Evolutionary conservation across 148 eudicot species (phyloP).

Genomic region (Vaccinium corymbosum): DNA sequence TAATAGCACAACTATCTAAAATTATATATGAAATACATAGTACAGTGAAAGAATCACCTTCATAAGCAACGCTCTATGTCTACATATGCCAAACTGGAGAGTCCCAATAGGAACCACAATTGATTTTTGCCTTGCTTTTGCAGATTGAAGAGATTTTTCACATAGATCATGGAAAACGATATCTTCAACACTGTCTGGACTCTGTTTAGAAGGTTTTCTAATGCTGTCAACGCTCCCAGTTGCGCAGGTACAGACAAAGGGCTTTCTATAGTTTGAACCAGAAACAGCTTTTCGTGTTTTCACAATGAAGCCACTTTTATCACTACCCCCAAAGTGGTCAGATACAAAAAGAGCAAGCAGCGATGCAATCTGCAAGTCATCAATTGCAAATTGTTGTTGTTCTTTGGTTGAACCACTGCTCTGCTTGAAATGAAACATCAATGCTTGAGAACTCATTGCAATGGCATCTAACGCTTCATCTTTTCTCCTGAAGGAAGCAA

Average conservation of each 20-base stretch:
- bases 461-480: constrained; percentile 82
- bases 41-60: constrained; percentile 46
- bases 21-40: neutral
- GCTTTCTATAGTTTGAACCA: constrained; percentile 75
- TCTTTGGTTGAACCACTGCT: constrained; percentile 40
- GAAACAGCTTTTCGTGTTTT: constrained; percentile 69
- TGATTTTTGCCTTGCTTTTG: constrained; percentile 65
- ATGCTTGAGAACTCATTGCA: constrained; percentile 60
- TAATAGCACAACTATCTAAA: neutral
- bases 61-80: constrained; percentile 91
- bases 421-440: constrained; percentile 55
- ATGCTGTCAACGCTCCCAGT: constrained; percentile 53
- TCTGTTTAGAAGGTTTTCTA: constrained; percentile 30
- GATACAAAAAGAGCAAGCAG: constrained; percentile 97
- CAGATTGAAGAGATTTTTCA: constrained; percentile 62
- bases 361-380: constrained; percentile 72
- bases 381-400: constrained; percentile 33
- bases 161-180: constrained; percentile 54
- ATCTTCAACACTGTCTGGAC: constrained; percentile 46
- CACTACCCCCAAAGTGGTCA: constrained; percentile 95
- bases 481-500: constrained; percentile 43
- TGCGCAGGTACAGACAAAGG: constrained; percentile 87
- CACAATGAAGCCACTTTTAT: constrained; percentile 58
- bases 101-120: constrained; percentile 79
- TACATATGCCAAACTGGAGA: constrained; percentile 83